Evolutionary conservation across 148 eudicot genomes (phyloP).

Genomic region (Rhododendron ovatum): DNA sequence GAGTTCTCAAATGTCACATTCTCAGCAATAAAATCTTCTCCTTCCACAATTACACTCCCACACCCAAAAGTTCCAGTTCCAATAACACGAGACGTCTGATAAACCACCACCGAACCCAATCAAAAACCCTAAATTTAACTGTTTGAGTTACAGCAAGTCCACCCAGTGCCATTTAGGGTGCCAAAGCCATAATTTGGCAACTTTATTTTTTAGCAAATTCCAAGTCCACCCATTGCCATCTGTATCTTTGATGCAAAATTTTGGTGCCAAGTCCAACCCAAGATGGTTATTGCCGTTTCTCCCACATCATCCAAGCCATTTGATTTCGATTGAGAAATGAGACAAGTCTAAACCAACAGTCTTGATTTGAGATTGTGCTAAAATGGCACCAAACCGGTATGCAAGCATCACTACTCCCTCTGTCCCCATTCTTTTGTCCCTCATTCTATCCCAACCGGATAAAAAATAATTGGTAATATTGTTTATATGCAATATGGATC

Average conservation of each 20-base stretch:
- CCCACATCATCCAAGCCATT: background rate
- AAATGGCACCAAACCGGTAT: background rate
- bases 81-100: conserved; percentile 64
- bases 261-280: background rate
- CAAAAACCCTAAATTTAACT: background rate
- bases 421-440: too few species aligned
- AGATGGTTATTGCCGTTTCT: background rate
- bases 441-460: too few species aligned
- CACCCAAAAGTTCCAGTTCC: conserved; percentile 98
- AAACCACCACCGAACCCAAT: conserved; percentile 1
- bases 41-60: conserved; percentile 83
- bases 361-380: background rate
- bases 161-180: background rate
- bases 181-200: background rate
- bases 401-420: background rate
- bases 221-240: background rate
- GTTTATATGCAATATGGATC: too few species aligned
- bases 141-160: background rate
- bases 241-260: background rate
- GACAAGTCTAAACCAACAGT: background rate
- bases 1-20: conserved; percentile 91
- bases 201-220: background rate
- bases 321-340: background rate
- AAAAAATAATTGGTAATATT: too few species aligned
- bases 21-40: conserved; percentile 90